Evolutionary conservation across 768 basidiomycete genomes (phyloP), one percentile per base, ranked within the genome.

Genomic region (Lentinula boryana): DNA sequence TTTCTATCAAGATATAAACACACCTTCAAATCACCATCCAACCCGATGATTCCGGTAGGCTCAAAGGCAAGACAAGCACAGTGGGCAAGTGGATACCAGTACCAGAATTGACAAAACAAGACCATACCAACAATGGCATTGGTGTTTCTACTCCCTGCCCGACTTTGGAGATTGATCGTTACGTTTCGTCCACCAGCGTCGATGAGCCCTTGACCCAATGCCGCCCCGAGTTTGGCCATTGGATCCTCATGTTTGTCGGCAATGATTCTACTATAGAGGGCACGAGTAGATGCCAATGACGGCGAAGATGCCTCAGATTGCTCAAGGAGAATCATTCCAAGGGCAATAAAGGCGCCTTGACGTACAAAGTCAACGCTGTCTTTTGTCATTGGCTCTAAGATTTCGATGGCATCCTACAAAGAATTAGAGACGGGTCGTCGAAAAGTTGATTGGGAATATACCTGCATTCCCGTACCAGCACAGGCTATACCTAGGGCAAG

Each of bases 51-150:
- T 8, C 89, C 95, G 13, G 97, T 99, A 3, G 97, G 95, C 60
- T 93, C 89, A 73, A 99, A 98, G 2, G 95, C 89, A 64, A 99
- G 76, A 67, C 89, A 91, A 15, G 91, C 89, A 63, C 91, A 94
- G 68, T 98, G 95, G 13, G 95, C 94, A 31, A 98, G 78, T 36
- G 97, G 97, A 75, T 95, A 99, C 97, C 97, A 99, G 72, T 98
- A 98, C 97, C 97, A 99, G 76, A 99, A 98, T 73, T 99, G 97
- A 68, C 91, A 92, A 78, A 99, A 99, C 70, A 99, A 75, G 16
- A 91, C 87, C 90, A 98, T 95, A n/a, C 97, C 97, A 36, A 98
- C 93, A 64, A 98, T 92, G 2, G 96, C 94, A 51, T 83, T 91
- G 65, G 95, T 95, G 71, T 98, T 96, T 65, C 85, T 84, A 65